Percentiles rank a stretch among this genome's conserved stretches.
These are phyloP conservation scores for Paraphaeosphaeria sporulosa DNA, from an alignment of 2,329 filamentous ascomycete species.

Conservation along the genomic window DNA sequence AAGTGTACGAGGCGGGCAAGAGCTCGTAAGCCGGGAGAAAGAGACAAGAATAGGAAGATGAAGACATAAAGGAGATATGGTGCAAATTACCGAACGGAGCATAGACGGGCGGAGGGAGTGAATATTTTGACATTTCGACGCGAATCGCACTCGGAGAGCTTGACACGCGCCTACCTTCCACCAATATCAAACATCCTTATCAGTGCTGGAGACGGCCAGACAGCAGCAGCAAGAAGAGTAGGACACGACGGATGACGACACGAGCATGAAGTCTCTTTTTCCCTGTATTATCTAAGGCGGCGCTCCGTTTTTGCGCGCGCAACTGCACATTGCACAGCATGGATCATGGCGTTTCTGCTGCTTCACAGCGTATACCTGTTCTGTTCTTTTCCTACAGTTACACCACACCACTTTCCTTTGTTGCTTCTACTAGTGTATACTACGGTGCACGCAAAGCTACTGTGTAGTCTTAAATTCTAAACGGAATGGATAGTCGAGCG, in stretches of 20 bases:
- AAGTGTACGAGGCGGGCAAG: conserved; percentile 47
- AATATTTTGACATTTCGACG: not conserved
- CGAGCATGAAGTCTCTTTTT: conserved; percentile 7
- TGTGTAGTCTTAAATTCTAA: conserved; percentile 16
- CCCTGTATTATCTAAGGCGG: not conserved
- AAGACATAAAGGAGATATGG: conserved; percentile 4
- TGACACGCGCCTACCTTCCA: not conserved
- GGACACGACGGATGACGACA: conserved; percentile 8
- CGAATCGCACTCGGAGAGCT: conserved; percentile 1
- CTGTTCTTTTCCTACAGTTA: not conserved
- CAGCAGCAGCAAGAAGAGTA: not conserved
- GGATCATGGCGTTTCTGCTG: not conserved
- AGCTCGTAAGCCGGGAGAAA: conserved; percentile 15
- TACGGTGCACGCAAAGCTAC: not conserved
- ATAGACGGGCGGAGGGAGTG: not conserved
- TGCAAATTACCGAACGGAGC: not conserved
- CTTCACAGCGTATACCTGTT: conserved; percentile 4
- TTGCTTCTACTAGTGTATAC: conserved; percentile 1
- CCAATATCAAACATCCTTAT: conserved; percentile 1
- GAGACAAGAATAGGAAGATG: not conserved
- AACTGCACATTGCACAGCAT: not conserved
- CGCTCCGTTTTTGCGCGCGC: not conserved
- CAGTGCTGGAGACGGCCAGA: not conserved
- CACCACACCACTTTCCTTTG: not conserved
- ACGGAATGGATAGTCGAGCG: not conserved